Percentiles rank a stretch among this genome's conserved stretches.
phyloP scores from a whole-genome alignment of 163 green algal genomes.

The Coccomyxa subellipsoidea region DNA sequence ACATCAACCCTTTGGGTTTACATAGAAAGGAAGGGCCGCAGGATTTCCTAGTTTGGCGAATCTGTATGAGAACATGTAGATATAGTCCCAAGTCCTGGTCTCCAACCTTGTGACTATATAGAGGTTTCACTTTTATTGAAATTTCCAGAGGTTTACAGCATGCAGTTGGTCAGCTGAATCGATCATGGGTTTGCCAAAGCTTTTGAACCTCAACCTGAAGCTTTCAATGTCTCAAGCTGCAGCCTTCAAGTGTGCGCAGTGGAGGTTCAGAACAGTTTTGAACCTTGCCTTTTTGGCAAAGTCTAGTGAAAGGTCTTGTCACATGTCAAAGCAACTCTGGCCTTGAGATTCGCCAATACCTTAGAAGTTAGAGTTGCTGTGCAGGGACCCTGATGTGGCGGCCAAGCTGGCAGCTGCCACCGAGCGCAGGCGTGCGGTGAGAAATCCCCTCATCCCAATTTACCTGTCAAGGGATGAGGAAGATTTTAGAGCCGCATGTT shows the following conservation, averaged over 20 bases:
- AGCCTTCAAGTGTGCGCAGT: too few species aligned
- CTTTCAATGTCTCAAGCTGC: too few species aligned
- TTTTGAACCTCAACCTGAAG: too few species aligned
- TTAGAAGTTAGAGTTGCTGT: background rate
- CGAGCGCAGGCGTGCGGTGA: background rate
- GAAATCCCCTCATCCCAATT: background rate
- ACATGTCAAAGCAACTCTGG: too few species aligned
- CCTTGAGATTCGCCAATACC: too few species aligned
- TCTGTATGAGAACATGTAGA: background rate
- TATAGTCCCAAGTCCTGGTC: background rate
- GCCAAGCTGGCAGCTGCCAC: background rate
- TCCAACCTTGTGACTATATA: background rate
- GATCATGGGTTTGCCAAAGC: too few species aligned
- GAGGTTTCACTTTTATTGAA: too few species aligned
- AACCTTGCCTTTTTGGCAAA: too few species aligned
- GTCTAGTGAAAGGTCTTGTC: too few species aligned
- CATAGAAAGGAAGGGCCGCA: background rate
- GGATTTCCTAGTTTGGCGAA: background rate
- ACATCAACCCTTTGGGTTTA: background rate
- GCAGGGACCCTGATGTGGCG: background rate
- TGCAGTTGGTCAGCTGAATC: too few species aligned
- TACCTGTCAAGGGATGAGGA: background rate
- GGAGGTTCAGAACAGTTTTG: too few species aligned
- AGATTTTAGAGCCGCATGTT: background rate
- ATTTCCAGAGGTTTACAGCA: too few species aligned